Conservation (phyloP, 78 protist genomes). For the Cavenderia fasciculata region DNA sequence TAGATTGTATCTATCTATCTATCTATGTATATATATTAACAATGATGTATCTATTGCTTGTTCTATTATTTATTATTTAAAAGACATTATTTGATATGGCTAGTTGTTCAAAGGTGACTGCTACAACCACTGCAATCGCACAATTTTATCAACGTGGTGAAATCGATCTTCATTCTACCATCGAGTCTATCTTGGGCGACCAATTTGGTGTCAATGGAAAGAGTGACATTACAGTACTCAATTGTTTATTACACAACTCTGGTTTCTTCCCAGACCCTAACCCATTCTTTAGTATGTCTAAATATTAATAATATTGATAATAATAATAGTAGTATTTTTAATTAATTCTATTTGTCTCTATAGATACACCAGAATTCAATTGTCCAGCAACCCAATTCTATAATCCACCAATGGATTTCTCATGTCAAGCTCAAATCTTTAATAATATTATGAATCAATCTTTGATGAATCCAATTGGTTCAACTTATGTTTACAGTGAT, state of each 20-base stretch:
- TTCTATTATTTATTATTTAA: neutral
- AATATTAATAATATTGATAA: neutral
- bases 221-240: conserved; percentile 56
- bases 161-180: conserved; percentile 47
- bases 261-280: conserved; percentile 87
- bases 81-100: conserved; percentile 81
- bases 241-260: conserved; percentile 85
- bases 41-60: neutral
- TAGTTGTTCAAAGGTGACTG: conserved; percentile 78
- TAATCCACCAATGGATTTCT: conserved; percentile 74
- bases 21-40: neutral
- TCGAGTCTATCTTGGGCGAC: conserved; percentile 30
- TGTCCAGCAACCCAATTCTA: conserved; percentile 77
- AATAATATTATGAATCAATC: conserved; percentile 68
- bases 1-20: conserved; percentile 3
- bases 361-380: conserved; percentile 79
- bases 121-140: conserved; percentile 75
- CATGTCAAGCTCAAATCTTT: conserved; percentile 79
- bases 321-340: neutral
- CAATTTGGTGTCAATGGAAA: conserved; percentile 84
- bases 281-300: conserved; percentile 74
- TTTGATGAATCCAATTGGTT: conserved; percentile 77
- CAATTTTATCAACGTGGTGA: conserved; percentile 81
- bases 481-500: conserved; percentile 81
- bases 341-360: neutral